Evolutionary conservation across 2,329 filamentous ascomycete species (phyloP).

Genomic region (Pseudocercospora musae): DNA sequence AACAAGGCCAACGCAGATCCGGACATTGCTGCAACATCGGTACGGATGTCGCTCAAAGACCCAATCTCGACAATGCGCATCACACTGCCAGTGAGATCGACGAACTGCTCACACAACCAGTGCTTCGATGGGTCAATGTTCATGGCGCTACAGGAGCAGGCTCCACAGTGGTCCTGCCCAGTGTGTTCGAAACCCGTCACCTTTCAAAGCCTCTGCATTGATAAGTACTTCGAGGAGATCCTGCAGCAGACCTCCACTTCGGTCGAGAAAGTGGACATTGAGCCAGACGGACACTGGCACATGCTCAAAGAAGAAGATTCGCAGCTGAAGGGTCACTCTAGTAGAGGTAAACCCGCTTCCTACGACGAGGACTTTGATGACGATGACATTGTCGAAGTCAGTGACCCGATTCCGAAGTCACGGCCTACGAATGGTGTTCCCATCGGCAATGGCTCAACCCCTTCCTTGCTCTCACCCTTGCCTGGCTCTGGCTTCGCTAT

Average conservation of each 20-base stretch:
- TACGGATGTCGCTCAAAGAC: constrained; percentile 86
- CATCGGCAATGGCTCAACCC: constrained; percentile 24
- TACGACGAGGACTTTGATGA: constrained; percentile 42
- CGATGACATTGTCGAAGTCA: constrained; percentile 47
- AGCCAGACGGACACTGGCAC: constrained; percentile 80
- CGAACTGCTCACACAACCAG: constrained; percentile 80
- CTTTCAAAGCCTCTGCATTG: constrained; percentile 79
- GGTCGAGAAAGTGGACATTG: constrained; percentile 82
- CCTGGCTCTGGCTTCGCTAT: constrained; percentile 36
- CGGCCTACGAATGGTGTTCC: constrained; percentile 31
- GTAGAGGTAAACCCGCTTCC: constrained; percentile 32
- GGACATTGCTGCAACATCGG: constrained; percentile 85
- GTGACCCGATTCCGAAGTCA: constrained; percentile 32
- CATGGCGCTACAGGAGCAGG: constrained; percentile 90
- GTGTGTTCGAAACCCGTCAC: constrained; percentile 81
- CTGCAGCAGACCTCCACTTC: constrained; percentile 67
- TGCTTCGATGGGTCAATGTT: constrained; percentile 95
- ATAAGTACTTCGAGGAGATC: constrained; percentile 89
- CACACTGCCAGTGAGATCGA: constrained; percentile 72
- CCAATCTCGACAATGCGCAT: constrained; percentile 85
- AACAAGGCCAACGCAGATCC: constrained; percentile 72
- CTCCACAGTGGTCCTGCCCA: constrained; percentile 93
- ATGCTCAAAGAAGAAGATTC: constrained; percentile 42
- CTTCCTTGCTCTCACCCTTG: constrained; percentile 17
- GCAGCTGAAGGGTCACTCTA: constrained; percentile 37